phyloP scores from a whole-genome alignment of 352 stramenopile species.

The Poterioochromonas sp. region DNA sequence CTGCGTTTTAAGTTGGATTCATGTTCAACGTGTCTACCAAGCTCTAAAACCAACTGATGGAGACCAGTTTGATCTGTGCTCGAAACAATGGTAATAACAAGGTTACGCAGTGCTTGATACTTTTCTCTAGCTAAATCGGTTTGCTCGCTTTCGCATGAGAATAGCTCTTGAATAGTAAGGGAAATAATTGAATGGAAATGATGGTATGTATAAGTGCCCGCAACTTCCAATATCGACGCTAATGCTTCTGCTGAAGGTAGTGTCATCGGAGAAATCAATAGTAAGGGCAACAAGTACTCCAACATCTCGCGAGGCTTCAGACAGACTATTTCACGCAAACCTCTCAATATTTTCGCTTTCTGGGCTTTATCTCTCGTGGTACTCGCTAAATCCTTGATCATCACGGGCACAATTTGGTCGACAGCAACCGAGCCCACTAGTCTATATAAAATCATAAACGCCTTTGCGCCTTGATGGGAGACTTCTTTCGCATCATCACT shows the following conservation, averaged over 20 bases:
- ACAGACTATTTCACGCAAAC: conserved; percentile 91
- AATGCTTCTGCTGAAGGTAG: conserved; percentile 75
- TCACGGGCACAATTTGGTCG: conserved; percentile 88
- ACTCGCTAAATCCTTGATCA: conserved; percentile 74
- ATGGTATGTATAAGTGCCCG: conserved; percentile 80
- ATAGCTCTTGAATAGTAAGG: conserved; percentile 54
- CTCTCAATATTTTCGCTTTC: conserved; percentile 82
- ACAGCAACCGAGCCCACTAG: conserved; percentile 86
- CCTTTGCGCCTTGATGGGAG: background rate
- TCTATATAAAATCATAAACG: conserved; percentile 89
- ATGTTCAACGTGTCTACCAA: conserved; percentile 50
- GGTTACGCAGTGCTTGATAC: conserved; percentile 2
- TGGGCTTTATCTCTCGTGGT: conserved; percentile 40
- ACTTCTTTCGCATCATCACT: conserved; percentile 81
- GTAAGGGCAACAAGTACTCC: conserved; percentile 87
- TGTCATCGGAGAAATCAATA: conserved; percentile 81
- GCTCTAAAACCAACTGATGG: conserved; percentile 51
- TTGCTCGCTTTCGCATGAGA: conserved; percentile 34
- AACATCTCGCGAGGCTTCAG: conserved; percentile 91
- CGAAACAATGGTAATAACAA: background rate
- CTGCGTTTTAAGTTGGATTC: conserved; percentile 47
- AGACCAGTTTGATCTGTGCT: background rate
- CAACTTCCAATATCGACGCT: conserved; percentile 81
- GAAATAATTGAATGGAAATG: conserved; percentile 88
- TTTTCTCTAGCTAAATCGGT: background rate